Conservation (phyloP, 139 green algal species). For the Tetradesmus lagerheimii region DNA sequence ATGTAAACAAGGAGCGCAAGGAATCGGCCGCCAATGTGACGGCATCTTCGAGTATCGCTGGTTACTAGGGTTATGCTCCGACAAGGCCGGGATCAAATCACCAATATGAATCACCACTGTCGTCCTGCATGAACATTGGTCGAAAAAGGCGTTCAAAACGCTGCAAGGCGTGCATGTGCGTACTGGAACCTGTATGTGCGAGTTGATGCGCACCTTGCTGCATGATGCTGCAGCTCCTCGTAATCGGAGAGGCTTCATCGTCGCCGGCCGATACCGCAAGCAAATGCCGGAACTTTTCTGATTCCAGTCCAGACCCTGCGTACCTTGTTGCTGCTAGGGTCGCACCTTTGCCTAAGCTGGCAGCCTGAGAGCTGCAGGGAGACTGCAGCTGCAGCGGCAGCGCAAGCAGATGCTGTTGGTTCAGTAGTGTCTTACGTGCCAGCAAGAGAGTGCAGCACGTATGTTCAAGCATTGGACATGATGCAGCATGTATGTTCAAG, state of each 20-base stretch:
- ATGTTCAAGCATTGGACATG: too few relatives aligned
- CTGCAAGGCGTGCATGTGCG: not conserved
- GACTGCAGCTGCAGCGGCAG: not conserved
- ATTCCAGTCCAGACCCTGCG: too few relatives aligned
- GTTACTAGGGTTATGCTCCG: not conserved
- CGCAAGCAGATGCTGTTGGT: not conserved
- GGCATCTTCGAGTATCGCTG: not conserved
- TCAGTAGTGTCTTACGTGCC: too few relatives aligned
- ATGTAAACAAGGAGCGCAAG: not conserved
- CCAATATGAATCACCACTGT: too few relatives aligned
- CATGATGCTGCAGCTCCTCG: not conserved
- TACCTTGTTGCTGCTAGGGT: too few relatives aligned
- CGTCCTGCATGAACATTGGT: not conserved
- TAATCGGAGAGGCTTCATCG: not conserved
- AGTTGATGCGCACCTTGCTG: not conserved
- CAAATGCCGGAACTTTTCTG: too few relatives aligned
- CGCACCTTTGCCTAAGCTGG: too few relatives aligned
- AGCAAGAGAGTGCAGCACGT: too few relatives aligned
- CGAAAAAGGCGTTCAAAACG: not conserved
- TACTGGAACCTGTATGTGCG: too few relatives aligned
- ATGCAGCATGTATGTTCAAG: too few relatives aligned
- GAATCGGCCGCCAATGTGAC: not conserved
- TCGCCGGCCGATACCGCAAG: too few relatives aligned
- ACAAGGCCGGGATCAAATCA: not conserved
- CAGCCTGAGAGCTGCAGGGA: too few relatives aligned